Percentiles rank a stretch among this genome's conserved stretches.
Evolutionary conservation across 805 yeast genomes (phyloP).

Genomic region (Yarrowia porcina): DNA sequence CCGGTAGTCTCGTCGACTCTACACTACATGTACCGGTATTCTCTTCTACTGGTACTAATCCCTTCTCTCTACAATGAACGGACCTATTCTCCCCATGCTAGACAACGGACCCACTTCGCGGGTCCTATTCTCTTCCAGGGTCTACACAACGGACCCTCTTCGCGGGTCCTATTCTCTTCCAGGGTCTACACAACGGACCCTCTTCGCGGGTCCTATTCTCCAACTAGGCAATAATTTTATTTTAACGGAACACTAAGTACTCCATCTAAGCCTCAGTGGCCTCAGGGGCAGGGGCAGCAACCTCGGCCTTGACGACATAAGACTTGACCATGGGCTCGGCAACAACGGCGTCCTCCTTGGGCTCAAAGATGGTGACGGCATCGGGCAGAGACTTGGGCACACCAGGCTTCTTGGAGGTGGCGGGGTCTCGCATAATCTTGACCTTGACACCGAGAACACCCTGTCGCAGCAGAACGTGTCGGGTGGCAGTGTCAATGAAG

Average conservation of each 20-base stretch:
- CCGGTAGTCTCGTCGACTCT: no score
- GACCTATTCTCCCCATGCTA: no score
- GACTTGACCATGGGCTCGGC: conserved; percentile 75
- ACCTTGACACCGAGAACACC: conserved; percentile 99
- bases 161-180: no score
- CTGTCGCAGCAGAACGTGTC: conserved; percentile 99
- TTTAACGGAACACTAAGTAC: neutral
- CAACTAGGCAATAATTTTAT: conserved; percentile 17
- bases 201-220: no score
- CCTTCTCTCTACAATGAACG: no score
- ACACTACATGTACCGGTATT: no score
- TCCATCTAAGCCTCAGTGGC: conserved; percentile 40
- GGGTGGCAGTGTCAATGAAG: conserved; percentile 97
- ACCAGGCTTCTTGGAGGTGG: conserved; percentile 40
- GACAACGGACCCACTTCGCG: no score
- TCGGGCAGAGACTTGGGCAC: conserved; percentile 67
- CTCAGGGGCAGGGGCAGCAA: conserved; percentile 40
- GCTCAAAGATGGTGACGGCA: conserved; percentile 86
- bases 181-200: no score
- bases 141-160: no score
- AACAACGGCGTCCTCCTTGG: conserved; percentile 73
- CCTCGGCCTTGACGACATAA: conserved; percentile 45
- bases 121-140: no score
- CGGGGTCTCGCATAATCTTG: conserved; percentile 99
- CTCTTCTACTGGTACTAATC: no score